Evolutionary conservation across 148 eudicot species (phyloP).

Genomic region (Cornus florida): DNA sequence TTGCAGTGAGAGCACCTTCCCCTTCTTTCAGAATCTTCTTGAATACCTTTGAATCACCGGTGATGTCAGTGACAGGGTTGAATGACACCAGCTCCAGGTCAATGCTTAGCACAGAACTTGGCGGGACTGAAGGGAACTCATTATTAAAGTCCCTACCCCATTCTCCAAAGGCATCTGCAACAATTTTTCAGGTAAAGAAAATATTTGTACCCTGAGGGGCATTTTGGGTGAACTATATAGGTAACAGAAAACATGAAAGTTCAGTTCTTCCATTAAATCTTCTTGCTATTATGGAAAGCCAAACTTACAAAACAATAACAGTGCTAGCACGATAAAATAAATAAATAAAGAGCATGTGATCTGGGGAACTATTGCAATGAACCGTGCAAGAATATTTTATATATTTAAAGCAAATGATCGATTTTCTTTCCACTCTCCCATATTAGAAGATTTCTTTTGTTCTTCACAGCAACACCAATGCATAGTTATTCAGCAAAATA

Average conservation of each 20-base stretch:
- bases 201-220: neutral
- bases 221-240: neutral
- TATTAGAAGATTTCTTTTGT: no score
- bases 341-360: no score
- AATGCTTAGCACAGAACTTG: constrained; percentile 40
- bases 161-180: constrained; percentile 55
- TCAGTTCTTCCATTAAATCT: neutral
- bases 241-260: constrained; percentile 2
- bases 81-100: constrained; percentile 45
- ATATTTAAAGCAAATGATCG: no score
- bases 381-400: no score
- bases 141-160: constrained; percentile 21
- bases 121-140: constrained; percentile 36
- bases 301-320: neutral
- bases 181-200: constrained; percentile 7
- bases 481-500: neutral
- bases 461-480: no score
- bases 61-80: constrained; percentile 53
- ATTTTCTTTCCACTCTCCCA: no score
- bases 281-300: neutral
- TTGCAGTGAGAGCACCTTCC: constrained; percentile 44
- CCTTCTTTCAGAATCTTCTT: constrained; percentile 68
- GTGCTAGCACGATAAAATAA: neutral
- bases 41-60: constrained; percentile 56
- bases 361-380: no score